Evolutionary conservation across 495 filamentous ascomycete genomes (phyloP).

Genomic region (Penicillium odoratum): DNA sequence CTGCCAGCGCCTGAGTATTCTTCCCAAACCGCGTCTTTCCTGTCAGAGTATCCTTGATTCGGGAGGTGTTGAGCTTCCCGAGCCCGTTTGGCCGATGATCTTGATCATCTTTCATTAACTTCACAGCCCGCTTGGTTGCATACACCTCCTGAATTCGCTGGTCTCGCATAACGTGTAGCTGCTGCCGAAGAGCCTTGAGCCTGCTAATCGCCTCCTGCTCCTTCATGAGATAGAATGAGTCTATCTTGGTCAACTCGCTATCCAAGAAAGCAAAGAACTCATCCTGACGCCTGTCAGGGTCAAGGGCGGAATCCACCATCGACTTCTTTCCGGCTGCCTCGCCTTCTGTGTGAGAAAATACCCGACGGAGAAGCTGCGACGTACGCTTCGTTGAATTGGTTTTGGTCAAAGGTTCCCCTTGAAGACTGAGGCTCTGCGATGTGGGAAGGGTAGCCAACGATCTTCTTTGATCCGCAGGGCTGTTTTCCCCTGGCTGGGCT

Average conservation of each 20-base stretch:
- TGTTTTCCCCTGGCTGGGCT: constrained; percentile 10
- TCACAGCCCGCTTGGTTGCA: constrained; percentile 17
- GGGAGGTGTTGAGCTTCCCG: constrained; percentile 25
- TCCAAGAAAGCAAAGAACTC: constrained; percentile 83
- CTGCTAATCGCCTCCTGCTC: constrained; percentile 76
- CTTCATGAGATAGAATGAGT: constrained; percentile 78
- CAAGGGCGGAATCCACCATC: constrained; percentile 43
- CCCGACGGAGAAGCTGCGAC: constrained; percentile 38
- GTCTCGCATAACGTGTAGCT: constrained; percentile 86
- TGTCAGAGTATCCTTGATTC: constrained; percentile 29
- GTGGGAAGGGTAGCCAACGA: constrained; percentile 15
- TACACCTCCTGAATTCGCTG: constrained; percentile 70
- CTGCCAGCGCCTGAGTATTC: constrained; percentile 54
- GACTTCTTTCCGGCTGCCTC: constrained; percentile 30
- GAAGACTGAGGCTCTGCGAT: constrained; percentile 8
- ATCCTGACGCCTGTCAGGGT: constrained; percentile 60
- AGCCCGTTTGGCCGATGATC: constrained; percentile 22
- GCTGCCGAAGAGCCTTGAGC: constrained; percentile 67
- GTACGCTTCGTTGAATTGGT: constrained; percentile 24
- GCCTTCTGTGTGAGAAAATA: constrained; percentile 34
- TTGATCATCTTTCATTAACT: constrained; percentile 7
- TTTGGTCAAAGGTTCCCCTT: background rate
- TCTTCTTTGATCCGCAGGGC: constrained; percentile 8
- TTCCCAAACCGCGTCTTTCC: constrained; percentile 51
- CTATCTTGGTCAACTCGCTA: constrained; percentile 78